phyloP scores from a whole-genome alignment of 129 eudicot genomes.

The Centrapalus pauciflorus region DNA sequence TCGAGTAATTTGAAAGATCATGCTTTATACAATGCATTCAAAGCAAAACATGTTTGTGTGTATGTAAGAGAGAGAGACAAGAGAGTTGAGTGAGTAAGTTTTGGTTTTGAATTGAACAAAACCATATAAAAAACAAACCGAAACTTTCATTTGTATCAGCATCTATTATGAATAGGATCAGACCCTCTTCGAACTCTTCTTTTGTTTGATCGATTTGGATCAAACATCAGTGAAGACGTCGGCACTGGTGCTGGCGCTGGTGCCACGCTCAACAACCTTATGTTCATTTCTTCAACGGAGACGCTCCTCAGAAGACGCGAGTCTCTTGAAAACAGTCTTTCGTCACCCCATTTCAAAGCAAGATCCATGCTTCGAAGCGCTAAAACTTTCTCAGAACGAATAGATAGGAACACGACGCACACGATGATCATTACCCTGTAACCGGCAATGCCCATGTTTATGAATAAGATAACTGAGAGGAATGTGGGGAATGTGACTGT shows the following conservation, averaged over 20 bases:
- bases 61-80: neutral
- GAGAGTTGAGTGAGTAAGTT: neutral
- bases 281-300: conserved; percentile 19
- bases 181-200: conserved; percentile 65
- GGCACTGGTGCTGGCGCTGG: too few species aligned
- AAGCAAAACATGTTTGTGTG: conserved; percentile 11
- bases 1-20: conserved; percentile 12
- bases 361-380: conserved; percentile 41
- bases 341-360: conserved; percentile 42
- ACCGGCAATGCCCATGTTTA: conserved; percentile 28
- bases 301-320: conserved; percentile 28
- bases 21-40: conserved; percentile 14
- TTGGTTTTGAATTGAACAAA: neutral
- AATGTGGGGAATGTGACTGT: conserved; percentile 20
- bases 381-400: conserved; percentile 34
- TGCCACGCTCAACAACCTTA: conserved; percentile 25
- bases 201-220: conserved; percentile 56
- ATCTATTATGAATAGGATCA: conserved; percentile 79
- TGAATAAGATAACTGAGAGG: conserved; percentile 1
- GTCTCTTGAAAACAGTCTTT: conserved; percentile 19
- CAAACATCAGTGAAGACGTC: conserved; percentile 45
- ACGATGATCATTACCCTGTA: conserved; percentile 32
- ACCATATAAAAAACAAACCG: neutral
- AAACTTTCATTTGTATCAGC: conserved; percentile 24
- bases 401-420: conserved; percentile 39